phyloP scores from a whole-genome alignment of 2,329 filamentous ascomycete genomes.

The Fusarium sp. region DNA sequence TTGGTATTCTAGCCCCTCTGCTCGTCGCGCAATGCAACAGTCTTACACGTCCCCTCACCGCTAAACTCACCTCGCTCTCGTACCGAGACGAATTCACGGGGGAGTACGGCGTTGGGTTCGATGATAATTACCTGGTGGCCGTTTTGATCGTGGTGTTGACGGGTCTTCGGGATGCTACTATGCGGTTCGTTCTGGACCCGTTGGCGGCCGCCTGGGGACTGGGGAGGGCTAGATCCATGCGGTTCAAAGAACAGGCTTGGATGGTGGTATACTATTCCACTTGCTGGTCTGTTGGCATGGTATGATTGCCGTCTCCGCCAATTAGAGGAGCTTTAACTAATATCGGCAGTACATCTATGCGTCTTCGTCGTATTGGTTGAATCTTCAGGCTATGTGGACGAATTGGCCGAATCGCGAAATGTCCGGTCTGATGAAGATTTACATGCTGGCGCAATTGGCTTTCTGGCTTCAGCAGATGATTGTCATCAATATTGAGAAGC shows the following conservation, averaged over 20 bases:
- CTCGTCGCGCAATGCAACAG: conserved; percentile 85
- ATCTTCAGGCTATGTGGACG: conserved; percentile 82
- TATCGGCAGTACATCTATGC: conserved; percentile 78
- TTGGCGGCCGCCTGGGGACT: conserved; percentile 79
- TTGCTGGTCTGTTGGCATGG: conserved; percentile 87
- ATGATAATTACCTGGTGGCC: conserved; percentile 82
- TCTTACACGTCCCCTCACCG: conserved; percentile 78
- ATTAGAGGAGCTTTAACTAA: background rate
- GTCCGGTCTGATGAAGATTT: conserved; percentile 80
- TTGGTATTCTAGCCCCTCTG: conserved; percentile 85
- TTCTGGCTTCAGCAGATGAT: conserved; percentile 96
- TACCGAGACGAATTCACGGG: conserved; percentile 74
- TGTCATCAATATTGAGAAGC: conserved; percentile 93
- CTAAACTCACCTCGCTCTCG: conserved; percentile 87
- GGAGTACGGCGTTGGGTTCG: conserved; percentile 78
- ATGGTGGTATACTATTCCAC: conserved; percentile 83
- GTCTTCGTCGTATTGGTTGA: conserved; percentile 81
- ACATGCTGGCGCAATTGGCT: conserved; percentile 88
- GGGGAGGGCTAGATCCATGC: conserved; percentile 77
- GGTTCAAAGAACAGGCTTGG: conserved; percentile 96
- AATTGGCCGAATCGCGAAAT: conserved; percentile 85
- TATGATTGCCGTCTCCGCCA: conserved; percentile 58
- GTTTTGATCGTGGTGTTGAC: conserved; percentile 90
- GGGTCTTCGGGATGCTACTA: conserved; percentile 81
- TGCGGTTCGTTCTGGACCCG: conserved; percentile 88